Evolutionary conservation across 306 rosid genomes (phyloP).

Genomic region (Quercus robur): DNA sequence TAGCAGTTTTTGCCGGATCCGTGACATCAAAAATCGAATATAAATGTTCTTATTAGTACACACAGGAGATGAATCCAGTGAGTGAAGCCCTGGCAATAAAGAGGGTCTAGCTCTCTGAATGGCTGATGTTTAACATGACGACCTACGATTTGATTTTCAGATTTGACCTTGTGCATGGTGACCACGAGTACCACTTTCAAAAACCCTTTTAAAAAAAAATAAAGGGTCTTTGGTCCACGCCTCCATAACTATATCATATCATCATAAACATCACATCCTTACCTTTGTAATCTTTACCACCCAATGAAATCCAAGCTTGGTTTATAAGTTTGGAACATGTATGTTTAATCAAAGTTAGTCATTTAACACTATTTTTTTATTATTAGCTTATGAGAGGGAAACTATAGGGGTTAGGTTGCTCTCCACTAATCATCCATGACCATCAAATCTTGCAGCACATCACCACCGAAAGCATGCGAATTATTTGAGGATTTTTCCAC

Average conservation of each 20-base stretch:
- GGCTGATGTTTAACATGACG: conserved; percentile 28
- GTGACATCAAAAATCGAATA: neutral
- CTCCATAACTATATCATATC: neutral
- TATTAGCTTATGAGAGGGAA: too few species aligned
- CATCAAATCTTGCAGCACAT: neutral
- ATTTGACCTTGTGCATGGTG: conserved; percentile 22
- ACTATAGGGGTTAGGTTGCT: neutral
- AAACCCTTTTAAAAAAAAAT: neutral
- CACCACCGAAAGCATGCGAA: neutral
- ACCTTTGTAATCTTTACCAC: neutral
- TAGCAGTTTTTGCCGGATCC: conserved; percentile 3
- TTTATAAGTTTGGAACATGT: neutral
- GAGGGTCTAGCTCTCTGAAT: neutral
- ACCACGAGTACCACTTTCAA: conserved; percentile 11
- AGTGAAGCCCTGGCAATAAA: neutral
- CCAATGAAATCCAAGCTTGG: neutral
- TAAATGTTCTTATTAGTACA: neutral
- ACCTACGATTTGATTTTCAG: conserved; percentile 2
- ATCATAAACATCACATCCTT: neutral
- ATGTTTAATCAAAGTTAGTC: neutral
- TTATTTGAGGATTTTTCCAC: neutral
- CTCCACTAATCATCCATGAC: neutral
- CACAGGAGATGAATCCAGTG: neutral
- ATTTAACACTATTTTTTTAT: neutral
- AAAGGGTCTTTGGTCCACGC: neutral